These are phyloP conservation scores for Aspergillus transmontanensis DNA, from an alignment of 2,329 filamentous ascomycete species.

Conservation along the genomic window DNA sequence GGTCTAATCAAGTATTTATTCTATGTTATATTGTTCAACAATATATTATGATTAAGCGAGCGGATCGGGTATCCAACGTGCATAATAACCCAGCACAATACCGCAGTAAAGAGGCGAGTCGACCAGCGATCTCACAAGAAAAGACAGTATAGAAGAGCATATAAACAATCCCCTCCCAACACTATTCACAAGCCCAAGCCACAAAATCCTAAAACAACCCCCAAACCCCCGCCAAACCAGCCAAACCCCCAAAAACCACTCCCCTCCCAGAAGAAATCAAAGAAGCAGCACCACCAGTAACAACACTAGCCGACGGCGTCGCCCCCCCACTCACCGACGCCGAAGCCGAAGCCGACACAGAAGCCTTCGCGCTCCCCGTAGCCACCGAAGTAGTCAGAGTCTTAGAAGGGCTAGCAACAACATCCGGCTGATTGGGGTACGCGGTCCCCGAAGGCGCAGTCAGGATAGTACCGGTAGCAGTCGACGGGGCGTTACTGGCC, in stretches of 20 bases:
- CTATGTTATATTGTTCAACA: background rate
- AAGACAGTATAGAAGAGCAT: background rate
- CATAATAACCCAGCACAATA: background rate
- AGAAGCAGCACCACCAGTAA: background rate
- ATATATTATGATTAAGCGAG: background rate
- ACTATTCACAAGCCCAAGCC: background rate
- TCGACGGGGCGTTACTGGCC: background rate
- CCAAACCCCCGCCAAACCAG: slow-evolving; percentile 4
- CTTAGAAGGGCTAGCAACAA: background rate
- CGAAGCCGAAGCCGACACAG: background rate
- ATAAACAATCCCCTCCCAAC: background rate
- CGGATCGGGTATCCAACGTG: background rate
- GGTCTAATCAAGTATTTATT: background rate
- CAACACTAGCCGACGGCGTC: background rate
- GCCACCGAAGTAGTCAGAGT: slow-evolving; percentile 4
- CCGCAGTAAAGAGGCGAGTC: background rate
- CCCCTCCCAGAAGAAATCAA: background rate
- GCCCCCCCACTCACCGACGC: background rate
- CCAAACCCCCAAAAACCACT: slow-evolving; percentile 6
- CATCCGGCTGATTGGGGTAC: background rate
- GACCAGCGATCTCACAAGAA: slow-evolving; percentile 3
- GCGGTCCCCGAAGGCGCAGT: slow-evolving; percentile 20
- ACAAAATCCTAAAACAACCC: background rate
- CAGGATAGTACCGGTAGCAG: slow-evolving; percentile 19
- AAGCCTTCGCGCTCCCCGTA: background rate